phyloP scores from a whole-genome alignment of 257 asterid species.

The Fraxinus anomala region DNA sequence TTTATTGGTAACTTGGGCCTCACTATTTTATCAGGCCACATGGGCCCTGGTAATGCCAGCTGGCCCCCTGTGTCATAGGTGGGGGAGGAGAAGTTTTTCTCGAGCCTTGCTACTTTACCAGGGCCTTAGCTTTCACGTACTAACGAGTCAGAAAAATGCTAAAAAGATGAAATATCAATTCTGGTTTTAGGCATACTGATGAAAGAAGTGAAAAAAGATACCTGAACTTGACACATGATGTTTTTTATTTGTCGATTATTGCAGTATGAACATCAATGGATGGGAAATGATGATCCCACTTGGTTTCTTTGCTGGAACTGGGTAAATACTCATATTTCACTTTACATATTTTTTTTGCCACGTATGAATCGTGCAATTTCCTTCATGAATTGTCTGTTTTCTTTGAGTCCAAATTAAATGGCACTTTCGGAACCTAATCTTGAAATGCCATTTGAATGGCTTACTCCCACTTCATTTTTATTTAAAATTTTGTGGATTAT shows the following conservation, averaged over 20 bases:
- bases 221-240: neutral
- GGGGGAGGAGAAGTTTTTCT: too few relatives aligned
- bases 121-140: too few relatives aligned
- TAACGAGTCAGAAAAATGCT: neutral
- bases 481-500: neutral
- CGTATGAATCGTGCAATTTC: neutral
- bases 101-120: too few relatives aligned
- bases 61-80: too few relatives aligned
- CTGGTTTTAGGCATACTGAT: too few relatives aligned
- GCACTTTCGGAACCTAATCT: neutral
- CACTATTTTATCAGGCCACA: too few relatives aligned
- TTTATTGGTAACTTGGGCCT: neutral
- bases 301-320: conserved; percentile 77
- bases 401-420: neutral
- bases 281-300: conserved; percentile 88
- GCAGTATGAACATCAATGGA: conserved; percentile 80
- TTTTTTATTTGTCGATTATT: neutral
- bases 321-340: conserved; percentile 42
- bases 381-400: neutral
- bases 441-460: too few relatives aligned
- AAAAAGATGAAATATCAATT: too few relatives aligned
- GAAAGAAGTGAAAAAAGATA: too few relatives aligned
- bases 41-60: too few relatives aligned
- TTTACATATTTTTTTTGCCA: neutral
- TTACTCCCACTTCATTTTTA: too few relatives aligned